Percentiles rank a stretch among this genome's conserved stretches.
These are phyloP conservation scores for Boletus barrowsii DNA, from an alignment of 768 basidiomycete species.

Conservation along the genomic window DNA sequence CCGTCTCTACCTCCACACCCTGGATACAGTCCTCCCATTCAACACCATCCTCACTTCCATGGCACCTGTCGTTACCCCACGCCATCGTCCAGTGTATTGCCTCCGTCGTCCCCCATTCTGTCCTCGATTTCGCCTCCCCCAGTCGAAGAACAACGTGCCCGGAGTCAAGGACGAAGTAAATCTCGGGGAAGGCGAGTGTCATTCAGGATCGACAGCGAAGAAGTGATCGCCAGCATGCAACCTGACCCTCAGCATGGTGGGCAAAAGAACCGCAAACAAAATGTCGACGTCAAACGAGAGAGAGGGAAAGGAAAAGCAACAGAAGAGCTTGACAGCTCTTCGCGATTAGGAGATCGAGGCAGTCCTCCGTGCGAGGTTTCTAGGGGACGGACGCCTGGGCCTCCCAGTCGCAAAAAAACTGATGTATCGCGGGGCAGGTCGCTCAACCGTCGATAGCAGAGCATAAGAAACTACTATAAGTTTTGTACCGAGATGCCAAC, in stretches of 20 bases:
- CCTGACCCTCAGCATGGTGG: constrained; percentile 2
- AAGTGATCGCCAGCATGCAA: neutral
- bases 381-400: constrained; percentile 29
- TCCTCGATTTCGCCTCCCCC: constrained; percentile 37
- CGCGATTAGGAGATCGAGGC: constrained; percentile 14
- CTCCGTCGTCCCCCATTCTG: constrained; percentile 49
- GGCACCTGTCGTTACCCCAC: constrained; percentile 17
- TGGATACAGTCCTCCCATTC: constrained; percentile 7
- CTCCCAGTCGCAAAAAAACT: constrained; percentile 16
- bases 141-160: constrained; percentile 30
- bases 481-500: constrained; percentile 8
- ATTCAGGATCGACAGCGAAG: constrained; percentile 43
- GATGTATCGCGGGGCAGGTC: constrained; percentile 20
- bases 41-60: constrained; percentile 17
- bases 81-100: constrained; percentile 43
- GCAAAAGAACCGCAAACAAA: constrained; percentile 6
- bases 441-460: constrained; percentile 20
- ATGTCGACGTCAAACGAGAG: constrained; percentile 12
- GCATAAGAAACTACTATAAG: constrained; percentile 4
- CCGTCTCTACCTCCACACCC: constrained; percentile 3
- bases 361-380: constrained; percentile 5
- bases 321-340: neutral
- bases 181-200: constrained; percentile 57
- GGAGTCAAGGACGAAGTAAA: constrained; percentile 45
- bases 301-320: constrained; percentile 15